Percentiles rank a stretch among this genome's conserved stretches.
These are phyloP conservation scores for Ophiostoma montium DNA, from an alignment of 2,329 filamentous ascomycete species.

Conservation along the genomic window DNA sequence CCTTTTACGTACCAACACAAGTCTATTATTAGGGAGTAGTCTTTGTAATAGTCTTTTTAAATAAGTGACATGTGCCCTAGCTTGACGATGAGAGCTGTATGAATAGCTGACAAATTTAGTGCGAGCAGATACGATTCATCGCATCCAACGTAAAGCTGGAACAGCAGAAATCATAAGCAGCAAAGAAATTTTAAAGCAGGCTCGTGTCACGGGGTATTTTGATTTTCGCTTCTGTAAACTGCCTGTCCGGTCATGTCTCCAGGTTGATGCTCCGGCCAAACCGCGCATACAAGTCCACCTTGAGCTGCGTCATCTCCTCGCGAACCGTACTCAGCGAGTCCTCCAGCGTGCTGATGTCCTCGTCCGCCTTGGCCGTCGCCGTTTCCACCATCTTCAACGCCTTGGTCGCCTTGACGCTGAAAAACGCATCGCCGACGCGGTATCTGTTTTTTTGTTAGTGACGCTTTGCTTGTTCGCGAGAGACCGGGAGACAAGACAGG, in stretches of 20 bases:
- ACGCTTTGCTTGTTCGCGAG: too few species aligned
- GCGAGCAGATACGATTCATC: too few species aligned
- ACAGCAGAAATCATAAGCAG: too few species aligned
- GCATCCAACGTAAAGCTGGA: too few species aligned
- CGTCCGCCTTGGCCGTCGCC: slow-evolving; percentile 59
- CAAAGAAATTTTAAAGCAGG: too few species aligned
- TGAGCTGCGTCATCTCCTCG: slow-evolving; percentile 80
- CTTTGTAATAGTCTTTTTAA: too few species aligned
- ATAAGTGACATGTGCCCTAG: too few species aligned
- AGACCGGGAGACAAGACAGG: not conserved
- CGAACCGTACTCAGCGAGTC: slow-evolving; percentile 59
- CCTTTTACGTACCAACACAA: not conserved
- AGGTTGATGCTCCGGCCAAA: slow-evolving; percentile 97
- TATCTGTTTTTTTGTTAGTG: slow-evolving; percentile 43
- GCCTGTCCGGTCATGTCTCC: slow-evolving; percentile 49
- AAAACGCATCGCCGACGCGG: slow-evolving; percentile 92
- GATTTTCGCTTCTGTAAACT: not conserved
- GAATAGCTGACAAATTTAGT: too few species aligned
- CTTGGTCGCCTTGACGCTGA: slow-evolving; percentile 68
- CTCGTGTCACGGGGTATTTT: slow-evolving; percentile 1
- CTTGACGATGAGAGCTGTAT: too few species aligned
- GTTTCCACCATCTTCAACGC: slow-evolving; percentile 72
- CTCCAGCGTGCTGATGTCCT: slow-evolving; percentile 62
- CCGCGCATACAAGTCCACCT: slow-evolving; percentile 82
- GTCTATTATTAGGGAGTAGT: too few species aligned